Evolutionary conservation across 768 basidiomycete genomes (phyloP).

Genomic region (Butyriboletus loyo): DNA sequence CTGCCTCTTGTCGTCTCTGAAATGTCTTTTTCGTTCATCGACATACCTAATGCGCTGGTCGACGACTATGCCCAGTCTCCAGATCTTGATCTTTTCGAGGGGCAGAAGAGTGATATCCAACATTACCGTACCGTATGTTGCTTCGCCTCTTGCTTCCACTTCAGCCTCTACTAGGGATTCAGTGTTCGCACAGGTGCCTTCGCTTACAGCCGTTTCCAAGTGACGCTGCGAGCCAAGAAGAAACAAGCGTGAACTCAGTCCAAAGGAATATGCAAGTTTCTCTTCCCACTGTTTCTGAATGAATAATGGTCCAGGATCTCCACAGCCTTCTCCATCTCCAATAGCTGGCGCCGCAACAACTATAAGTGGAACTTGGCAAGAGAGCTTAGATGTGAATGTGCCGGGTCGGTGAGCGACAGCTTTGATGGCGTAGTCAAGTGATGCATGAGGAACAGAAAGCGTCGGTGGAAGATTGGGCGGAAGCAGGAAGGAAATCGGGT

Average conservation of each 20-base stretch:
- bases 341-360: conserved; percentile 76
- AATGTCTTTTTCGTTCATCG: background rate
- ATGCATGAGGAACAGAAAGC: conserved; percentile 70
- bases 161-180: background rate
- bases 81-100: conserved; percentile 79
- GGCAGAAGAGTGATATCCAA: conserved; percentile 83
- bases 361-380: conserved; percentile 65
- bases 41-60: conserved; percentile 47
- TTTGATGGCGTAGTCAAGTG: conserved; percentile 74
- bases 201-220: background rate
- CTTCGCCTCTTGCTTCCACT: conserved; percentile 11
- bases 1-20: background rate
- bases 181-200: background rate
- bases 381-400: conserved; percentile 73
- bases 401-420: conserved; percentile 87
- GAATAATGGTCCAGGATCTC: conserved; percentile 72
- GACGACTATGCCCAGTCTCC: conserved; percentile 65
- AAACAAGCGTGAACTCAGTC: conserved; percentile 76
- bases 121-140: conserved; percentile 56
- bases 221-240: conserved; percentile 56
- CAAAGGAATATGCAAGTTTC: conserved; percentile 79
- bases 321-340: conserved; percentile 65
- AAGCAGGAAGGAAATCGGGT: conserved; percentile 90
- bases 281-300: conserved; percentile 91
- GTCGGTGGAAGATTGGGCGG: conserved; percentile 80